Conservation (phyloP, 2,329 filamentous ascomycete species). For the Pestalotiopsis sp. region DNA sequence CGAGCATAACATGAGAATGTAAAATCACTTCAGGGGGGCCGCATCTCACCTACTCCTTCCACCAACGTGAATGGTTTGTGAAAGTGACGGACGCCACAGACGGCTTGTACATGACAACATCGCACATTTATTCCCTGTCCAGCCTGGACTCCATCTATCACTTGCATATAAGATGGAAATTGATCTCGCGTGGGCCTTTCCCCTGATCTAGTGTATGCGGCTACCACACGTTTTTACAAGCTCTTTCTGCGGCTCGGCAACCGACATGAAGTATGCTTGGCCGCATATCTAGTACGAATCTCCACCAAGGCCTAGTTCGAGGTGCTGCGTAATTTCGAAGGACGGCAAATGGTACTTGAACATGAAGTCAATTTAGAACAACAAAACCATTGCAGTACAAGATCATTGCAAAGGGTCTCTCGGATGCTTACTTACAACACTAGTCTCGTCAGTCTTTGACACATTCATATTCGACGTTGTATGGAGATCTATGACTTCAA, state of each 20-base stretch:
- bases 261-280: neutral
- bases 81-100: neutral
- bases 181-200: conserved; percentile 16
- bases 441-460: too few species aligned
- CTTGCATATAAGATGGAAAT: neutral
- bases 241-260: neutral
- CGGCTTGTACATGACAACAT: neutral
- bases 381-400: too few species aligned
- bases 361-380: too few species aligned
- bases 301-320: neutral
- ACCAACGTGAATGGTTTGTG: neutral
- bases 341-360: neutral
- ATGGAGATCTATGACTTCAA: neutral
- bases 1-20: neutral
- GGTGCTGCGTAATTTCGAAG: neutral
- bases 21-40: neutral
- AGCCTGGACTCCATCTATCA: neutral
- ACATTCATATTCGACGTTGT: neutral
- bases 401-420: too few species aligned
- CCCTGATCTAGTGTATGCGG: neutral
- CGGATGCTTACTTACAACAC: too few species aligned
- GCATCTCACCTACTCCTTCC: neutral
- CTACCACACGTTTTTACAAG: neutral
- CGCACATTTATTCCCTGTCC: neutral
- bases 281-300: neutral